Conservation (phyloP, 345 rosid genomes). For the Camelina laxa region DNA sequence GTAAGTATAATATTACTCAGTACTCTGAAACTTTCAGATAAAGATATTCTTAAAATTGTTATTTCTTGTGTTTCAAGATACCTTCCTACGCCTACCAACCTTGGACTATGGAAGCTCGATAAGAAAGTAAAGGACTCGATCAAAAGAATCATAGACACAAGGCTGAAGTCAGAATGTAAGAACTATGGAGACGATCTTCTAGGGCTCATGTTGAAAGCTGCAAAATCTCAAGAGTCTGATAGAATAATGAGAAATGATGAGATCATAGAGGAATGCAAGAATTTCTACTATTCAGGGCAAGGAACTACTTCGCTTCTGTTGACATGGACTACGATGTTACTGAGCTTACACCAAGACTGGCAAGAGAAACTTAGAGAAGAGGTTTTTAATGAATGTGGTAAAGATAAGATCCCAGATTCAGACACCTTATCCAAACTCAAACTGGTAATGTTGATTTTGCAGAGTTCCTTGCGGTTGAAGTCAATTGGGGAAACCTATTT, state of each 20-base stretch:
- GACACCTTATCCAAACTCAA: conserved; percentile 49
- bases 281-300: conserved; percentile 55
- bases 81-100: conserved; percentile 49
- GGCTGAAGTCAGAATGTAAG: conserved; percentile 1
- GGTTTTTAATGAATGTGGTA: conserved; percentile 43
- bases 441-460: conserved; percentile 37
- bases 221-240: neutral
- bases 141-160: conserved; percentile 32
- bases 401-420: conserved; percentile 41
- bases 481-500: neutral
- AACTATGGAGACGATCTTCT: conserved; percentile 47
- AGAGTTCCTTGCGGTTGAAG: no score
- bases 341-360: conserved; percentile 52
- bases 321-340: conserved; percentile 51
- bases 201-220: conserved; percentile 42
- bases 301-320: conserved; percentile 49
- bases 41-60: neutral
- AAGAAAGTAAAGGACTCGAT: conserved; percentile 39
- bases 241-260: conserved; percentile 34
- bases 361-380: conserved; percentile 53
- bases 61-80: conserved; percentile 35
- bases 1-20: conserved; percentile 17
- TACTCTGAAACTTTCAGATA: neutral
- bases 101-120: conserved; percentile 50
- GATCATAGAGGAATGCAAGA: conserved; percentile 56